Percentiles rank a stretch among this genome's conserved stretches.
These are phyloP conservation scores for Pichia sp. DNA, from an alignment of 1,139 yeast genomes.

Conservation along the genomic window DNA sequence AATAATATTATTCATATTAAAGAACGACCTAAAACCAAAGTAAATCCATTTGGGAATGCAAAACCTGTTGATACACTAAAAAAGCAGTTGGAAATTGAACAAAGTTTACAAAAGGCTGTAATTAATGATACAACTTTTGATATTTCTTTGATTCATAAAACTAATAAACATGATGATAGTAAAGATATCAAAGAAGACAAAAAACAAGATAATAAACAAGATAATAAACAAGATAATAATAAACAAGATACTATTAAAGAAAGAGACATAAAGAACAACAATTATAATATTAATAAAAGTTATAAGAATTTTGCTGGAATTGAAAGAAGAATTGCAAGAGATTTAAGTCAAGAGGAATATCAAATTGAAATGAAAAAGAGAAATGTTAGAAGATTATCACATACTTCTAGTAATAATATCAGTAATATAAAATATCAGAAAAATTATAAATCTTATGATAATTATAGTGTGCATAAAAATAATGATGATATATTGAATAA, in stretches of 20 bases:
- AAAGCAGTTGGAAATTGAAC: slow-evolving; percentile 42
- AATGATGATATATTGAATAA: too few relatives aligned
- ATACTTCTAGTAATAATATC: background rate
- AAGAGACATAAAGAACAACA: background rate
- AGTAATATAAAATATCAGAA: too few relatives aligned
- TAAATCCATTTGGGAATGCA: slow-evolving; percentile 49
- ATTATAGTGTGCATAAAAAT: too few relatives aligned
- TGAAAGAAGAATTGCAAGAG: slow-evolving; percentile 13
- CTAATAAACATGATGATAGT: slow-evolving; percentile 2
- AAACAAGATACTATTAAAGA: background rate
- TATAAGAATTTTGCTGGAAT: slow-evolving; percentile 4
- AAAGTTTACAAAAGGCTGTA: slow-evolving; percentile 40
- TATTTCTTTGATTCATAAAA: slow-evolving; percentile 22
- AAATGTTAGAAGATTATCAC: background rate
- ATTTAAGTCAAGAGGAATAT: slow-evolving; percentile 14
- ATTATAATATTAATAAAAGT: background rate
- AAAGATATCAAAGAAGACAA: background rate
- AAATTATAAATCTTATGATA: too few relatives aligned
- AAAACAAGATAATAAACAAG: background rate
- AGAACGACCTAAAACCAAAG: slow-evolving; percentile 37
- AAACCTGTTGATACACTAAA: slow-evolving; percentile 48
- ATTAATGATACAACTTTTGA: slow-evolving; percentile 54
- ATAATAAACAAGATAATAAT: background rate
- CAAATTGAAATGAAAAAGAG: slow-evolving; percentile 9
- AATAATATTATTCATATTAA: background rate